Conservation (phyloP, 2,329 filamentous ascomycete species). For the Bipolaris gigantea region DNA sequence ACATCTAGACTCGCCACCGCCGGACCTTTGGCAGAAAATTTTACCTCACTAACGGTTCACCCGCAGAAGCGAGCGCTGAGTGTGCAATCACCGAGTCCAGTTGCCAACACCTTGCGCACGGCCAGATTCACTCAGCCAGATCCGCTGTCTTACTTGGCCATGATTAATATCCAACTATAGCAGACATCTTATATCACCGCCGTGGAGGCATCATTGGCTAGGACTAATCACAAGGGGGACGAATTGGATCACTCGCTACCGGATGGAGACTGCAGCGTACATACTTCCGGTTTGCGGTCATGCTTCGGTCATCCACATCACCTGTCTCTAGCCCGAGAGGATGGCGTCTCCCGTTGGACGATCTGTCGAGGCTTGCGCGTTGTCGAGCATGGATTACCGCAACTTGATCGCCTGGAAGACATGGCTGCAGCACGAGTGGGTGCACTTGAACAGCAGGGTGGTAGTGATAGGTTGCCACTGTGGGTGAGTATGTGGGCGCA, state of each 20-base stretch:
- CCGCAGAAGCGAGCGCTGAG: slow-evolving; percentile 4
- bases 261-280: slow-evolving; percentile 1
- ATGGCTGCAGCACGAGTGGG: not conserved
- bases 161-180: slow-evolving; percentile 6
- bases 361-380: not conserved
- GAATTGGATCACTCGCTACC: slow-evolving; percentile 13
- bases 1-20: not conserved
- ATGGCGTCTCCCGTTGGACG: not conserved
- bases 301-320: slow-evolving; percentile 9
- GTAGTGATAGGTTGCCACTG: not conserved
- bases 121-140: slow-evolving; percentile 5
- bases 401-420: not conserved
- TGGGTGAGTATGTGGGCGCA: not conserved
- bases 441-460: not conserved
- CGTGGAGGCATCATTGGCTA: slow-evolving; percentile 6
- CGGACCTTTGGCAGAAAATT: not conserved
- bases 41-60: not conserved
- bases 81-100: slow-evolving; percentile 1
- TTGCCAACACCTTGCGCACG: slow-evolving; percentile 6
- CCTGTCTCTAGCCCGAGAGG: not conserved
- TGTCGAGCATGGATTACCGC: not conserved
- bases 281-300: not conserved
- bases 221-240: slow-evolving; percentile 5
- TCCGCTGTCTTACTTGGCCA: slow-evolving; percentile 6
- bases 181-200: slow-evolving; percentile 10